phyloP scores from a whole-genome alignment of 148 eudicot species.

The Camellia japonica region DNA sequence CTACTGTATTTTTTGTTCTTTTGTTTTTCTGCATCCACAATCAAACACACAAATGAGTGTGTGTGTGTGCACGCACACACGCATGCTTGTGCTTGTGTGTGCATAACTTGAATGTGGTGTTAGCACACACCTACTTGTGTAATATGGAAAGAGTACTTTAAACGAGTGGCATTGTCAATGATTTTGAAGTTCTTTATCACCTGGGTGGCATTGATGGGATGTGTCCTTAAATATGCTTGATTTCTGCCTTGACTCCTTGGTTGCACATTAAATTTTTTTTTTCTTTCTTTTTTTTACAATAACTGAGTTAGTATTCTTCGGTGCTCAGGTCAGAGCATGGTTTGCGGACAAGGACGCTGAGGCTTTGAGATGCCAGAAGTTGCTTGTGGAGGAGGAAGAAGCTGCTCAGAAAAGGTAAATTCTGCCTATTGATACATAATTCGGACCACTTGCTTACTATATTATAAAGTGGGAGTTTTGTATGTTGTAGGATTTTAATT shows the following conservation, averaged over 20 bases:
- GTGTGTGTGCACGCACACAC: neutral
- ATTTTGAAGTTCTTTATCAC: neutral
- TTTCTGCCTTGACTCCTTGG: neutral
- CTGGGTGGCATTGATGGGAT: neutral
- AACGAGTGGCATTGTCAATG: neutral
- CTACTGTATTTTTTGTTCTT: too few species aligned
- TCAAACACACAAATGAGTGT: neutral
- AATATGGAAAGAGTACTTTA: neutral
- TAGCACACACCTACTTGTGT: neutral
- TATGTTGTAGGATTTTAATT: neutral
- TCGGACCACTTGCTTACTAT: neutral
- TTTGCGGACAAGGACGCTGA: slow-evolving; percentile 93
- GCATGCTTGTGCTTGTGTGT: neutral
- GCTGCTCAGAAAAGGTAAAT: slow-evolving; percentile 89
- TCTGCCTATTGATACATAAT: neutral
- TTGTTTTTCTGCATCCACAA: too few species aligned
- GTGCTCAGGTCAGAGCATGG: slow-evolving; percentile 84
- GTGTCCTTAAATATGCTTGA: neutral
- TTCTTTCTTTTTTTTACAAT: neutral
- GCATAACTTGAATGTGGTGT: neutral
- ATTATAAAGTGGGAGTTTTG: neutral
- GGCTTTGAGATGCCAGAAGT: slow-evolving; percentile 87
- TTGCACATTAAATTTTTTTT: neutral
- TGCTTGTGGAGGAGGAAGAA: slow-evolving; percentile 99
- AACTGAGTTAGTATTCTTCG: neutral